Conservation (phyloP, 495 filamentous ascomycete genomes). For the Parachaetomium inaequale region DNA sequence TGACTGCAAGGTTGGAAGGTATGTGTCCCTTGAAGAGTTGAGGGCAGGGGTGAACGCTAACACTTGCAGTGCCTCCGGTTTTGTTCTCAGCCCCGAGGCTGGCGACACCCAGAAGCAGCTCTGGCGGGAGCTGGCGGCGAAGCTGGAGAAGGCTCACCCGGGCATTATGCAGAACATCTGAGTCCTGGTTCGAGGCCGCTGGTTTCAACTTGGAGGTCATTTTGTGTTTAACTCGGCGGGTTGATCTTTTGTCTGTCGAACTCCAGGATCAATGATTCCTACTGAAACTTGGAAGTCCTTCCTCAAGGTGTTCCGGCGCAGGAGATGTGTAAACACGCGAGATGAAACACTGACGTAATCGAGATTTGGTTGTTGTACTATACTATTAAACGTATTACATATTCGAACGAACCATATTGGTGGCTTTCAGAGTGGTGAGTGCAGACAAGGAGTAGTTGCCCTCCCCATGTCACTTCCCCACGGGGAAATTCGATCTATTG, state of each 20-base stretch:
- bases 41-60: background rate
- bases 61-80: constrained; percentile 8
- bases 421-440: background rate
- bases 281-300: too few species aligned
- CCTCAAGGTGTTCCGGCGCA: too few species aligned
- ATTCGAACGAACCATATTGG: too few species aligned
- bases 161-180: constrained; percentile 17
- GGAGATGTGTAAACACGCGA: too few species aligned
- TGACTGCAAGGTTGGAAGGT: constrained; percentile 30
- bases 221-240: too few species aligned
- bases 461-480: background rate
- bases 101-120: constrained; percentile 29
- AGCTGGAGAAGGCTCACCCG: constrained; percentile 33
- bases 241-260: too few species aligned
- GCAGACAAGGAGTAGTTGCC: too few species aligned
- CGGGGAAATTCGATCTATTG: background rate
- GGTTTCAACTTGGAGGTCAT: too few species aligned
- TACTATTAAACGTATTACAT: too few species aligned
- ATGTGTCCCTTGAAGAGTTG: background rate
- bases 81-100: constrained; percentile 26
- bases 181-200: background rate
- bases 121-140: constrained; percentile 32
- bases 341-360: too few species aligned
- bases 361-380: too few species aligned
- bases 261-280: too few species aligned